A percentile compares a stretch with the other conserved stretches of the same genome.
These are phyloP conservation scores for Mycena indigotica DNA, from an alignment of 768 basidiomycete species.

Conservation along the genomic window DNA sequence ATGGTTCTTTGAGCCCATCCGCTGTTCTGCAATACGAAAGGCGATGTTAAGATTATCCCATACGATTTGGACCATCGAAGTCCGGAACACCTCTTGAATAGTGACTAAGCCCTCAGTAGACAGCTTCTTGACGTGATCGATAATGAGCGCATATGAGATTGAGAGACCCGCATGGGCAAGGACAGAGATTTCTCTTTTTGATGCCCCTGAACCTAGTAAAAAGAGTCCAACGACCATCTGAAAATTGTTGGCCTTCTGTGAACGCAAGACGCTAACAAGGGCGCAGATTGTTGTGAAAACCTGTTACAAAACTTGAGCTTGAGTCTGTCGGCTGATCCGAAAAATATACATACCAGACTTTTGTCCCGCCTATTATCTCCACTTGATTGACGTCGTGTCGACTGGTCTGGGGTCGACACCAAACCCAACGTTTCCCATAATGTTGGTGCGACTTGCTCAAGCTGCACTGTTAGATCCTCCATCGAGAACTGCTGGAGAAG, in stretches of 20 bases:
- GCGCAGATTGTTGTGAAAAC: conserved; percentile 20
- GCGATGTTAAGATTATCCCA: conserved; percentile 38
- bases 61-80: conserved; percentile 19
- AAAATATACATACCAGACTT: neutral
- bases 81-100: conserved; percentile 22
- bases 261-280: conserved; percentile 10
- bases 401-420: neutral
- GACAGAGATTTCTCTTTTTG: conserved; percentile 18
- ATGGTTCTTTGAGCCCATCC: conserved; percentile 26
- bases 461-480: neutral
- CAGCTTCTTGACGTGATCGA: conserved; percentile 6
- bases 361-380: neutral
- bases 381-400: neutral
- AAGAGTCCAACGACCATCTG: conserved; percentile 18
- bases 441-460: conserved; percentile 3
- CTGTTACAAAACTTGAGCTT: neutral
- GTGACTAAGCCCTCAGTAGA: conserved; percentile 5
- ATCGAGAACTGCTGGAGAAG: conserved; percentile 6
- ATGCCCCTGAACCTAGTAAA: conserved; percentile 18
- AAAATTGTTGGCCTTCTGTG: conserved; percentile 21
- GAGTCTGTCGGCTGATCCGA: neutral
- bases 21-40: conserved; percentile 27
- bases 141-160: neutral
- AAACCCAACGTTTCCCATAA: conserved; percentile 3
- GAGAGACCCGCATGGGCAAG: conserved; percentile 19